phyloP scores from a whole-genome alignment of 768 basidiomycete genomes.

The Strobilomyces confusus region DNA sequence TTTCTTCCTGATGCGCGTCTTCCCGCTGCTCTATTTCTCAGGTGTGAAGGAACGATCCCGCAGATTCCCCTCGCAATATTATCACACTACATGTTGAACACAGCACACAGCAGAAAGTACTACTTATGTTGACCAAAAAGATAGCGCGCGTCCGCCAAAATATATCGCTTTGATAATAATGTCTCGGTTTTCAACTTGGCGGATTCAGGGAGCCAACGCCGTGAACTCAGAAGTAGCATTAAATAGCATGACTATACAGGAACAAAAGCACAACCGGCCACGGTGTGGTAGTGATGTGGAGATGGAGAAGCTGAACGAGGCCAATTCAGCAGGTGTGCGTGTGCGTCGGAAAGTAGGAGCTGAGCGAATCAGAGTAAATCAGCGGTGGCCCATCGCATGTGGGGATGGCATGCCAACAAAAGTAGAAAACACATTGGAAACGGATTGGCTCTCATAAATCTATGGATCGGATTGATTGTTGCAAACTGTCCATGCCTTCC shows the following conservation, averaged over 20 bases:
- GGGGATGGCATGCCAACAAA: constrained; percentile 7
- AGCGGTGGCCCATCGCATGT: background rate
- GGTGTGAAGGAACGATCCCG: background rate
- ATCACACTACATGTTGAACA: no score
- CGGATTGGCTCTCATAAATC: constrained; percentile 20
- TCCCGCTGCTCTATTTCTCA: background rate
- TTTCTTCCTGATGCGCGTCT: background rate
- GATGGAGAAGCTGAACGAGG: background rate
- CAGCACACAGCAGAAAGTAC: no score
- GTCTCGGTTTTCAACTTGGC: no score
- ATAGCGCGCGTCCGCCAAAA: no score
- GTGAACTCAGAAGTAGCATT: background rate
- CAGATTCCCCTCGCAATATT: background rate
- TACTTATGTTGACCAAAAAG: no score
- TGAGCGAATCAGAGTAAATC: constrained; percentile 14
- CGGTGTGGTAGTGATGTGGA: background rate
- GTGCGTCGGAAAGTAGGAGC: constrained; percentile 2
- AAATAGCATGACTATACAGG: constrained; percentile 6
- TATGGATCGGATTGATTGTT: constrained; percentile 16
- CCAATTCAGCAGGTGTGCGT: background rate
- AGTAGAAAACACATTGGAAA: constrained; percentile 15
- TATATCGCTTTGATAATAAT: no score
- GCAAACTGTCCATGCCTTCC: constrained; percentile 21
- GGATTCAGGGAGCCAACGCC: background rate
- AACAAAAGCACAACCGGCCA: background rate